Percentiles rank a stretch among this genome's conserved stretches.
These are phyloP conservation scores for Arbutus unedo DNA, from an alignment of 148 eudicot genomes.

Conservation along the genomic window DNA sequence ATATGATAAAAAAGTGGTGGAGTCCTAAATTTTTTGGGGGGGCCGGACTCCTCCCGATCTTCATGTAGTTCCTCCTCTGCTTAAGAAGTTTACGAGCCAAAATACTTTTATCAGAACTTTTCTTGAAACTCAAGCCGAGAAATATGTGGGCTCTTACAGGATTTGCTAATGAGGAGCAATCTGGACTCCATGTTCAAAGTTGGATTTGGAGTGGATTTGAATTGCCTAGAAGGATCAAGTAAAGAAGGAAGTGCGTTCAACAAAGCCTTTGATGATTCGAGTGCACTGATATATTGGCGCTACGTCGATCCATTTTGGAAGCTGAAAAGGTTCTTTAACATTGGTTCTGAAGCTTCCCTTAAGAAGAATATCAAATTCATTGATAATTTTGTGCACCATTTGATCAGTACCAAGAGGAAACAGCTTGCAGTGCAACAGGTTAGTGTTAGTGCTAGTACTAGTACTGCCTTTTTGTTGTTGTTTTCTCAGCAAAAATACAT, in stretches of 20 bases:
- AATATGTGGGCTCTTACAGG: slow-evolving; percentile 36
- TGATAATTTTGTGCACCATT: slow-evolving; percentile 43
- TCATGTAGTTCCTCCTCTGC: too few species aligned
- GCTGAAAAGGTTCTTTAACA: slow-evolving; percentile 49
- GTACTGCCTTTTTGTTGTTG: not conserved
- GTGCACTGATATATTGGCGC: slow-evolving; percentile 46
- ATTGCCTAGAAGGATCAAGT: slow-evolving; percentile 66
- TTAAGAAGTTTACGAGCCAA: not conserved
- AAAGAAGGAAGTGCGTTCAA: slow-evolving; percentile 48
- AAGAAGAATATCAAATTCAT: slow-evolving; percentile 49
- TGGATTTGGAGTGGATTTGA: slow-evolving; percentile 76
- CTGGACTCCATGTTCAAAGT: slow-evolving; percentile 77
- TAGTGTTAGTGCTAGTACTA: slow-evolving; percentile 29
- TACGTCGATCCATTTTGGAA: slow-evolving; percentile 67
- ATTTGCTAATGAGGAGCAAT: slow-evolving; percentile 58
- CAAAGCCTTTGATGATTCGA: slow-evolving; percentile 77
- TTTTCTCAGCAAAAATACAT: too few species aligned
- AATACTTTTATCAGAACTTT: not conserved
- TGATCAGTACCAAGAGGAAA: slow-evolving; percentile 49
- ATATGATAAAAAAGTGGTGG: too few species aligned
- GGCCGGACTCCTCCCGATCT: too few species aligned
- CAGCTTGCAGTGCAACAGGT: slow-evolving; percentile 30
- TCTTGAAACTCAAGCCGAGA: not conserved
- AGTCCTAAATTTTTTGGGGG: too few species aligned
- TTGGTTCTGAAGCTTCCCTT: slow-evolving; percentile 60